Evolutionary conservation across 1,139 yeast species (phyloP), one percentile per base, ranked within the genome.

Genomic region (Pneumocystis sp.): DNA sequence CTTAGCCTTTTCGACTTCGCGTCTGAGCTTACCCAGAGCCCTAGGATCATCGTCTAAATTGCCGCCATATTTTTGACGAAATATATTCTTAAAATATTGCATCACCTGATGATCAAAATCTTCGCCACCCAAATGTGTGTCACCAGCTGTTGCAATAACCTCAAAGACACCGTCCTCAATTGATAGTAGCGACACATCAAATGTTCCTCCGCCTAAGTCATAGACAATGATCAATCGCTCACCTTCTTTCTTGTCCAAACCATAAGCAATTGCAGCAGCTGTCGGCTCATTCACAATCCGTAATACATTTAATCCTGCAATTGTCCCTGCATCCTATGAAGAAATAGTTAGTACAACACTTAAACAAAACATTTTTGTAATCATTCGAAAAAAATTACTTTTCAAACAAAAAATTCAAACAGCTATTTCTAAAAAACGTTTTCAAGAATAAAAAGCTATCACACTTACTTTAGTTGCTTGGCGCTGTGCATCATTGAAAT

Each of bases 251-350:
- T 88, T 87, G 79, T 91, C 97, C 73, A 91, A 83, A 72, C 97
- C 97, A 79, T 91, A 91, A 69, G 97, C 97, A 77, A 91, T 89
- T 67, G 97, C 97, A 69, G 97, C 97, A 64, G 97, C 97, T 66
- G 97, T 91, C 70, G 97, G 97, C 81, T 91, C 97, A 77, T 91
- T 91, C 72, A 91, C 96, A 75, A 91, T 90, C 81, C 97, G 87
- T 75, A 90, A 83, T 67, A 91, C 96, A 74, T 88, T 89, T 75
- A 91, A 83, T 72, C 97, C 97, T 63, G 97, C 96, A 81, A 91
- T 91, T 68, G 89, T 83, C 81, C 97, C 97, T 65, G 97, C 97
- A 77, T 90, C 97, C 57, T 50, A 44, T 7, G 19, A 44, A 50
- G 25, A 12, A 12, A 25, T 2, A 3, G 21, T 50, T 25, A 50